phyloP scores from a whole-genome alignment of 2,329 filamentous ascomycete species.

The Metarhizium anisopliae region DNA sequence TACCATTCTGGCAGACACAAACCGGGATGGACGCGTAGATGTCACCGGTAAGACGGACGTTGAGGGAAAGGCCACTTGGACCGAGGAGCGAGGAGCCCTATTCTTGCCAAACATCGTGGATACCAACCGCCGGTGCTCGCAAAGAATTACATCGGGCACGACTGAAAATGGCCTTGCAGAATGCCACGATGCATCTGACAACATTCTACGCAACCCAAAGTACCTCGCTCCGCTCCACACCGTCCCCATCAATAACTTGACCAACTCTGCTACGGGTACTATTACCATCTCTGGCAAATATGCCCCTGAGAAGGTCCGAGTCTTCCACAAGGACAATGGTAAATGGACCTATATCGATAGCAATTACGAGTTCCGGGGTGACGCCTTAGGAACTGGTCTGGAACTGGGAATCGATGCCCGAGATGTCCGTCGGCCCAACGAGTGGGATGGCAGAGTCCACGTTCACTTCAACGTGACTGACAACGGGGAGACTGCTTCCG shows the following conservation, averaged over 20 bases:
- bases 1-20: conserved; percentile 22
- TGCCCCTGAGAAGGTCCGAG: conserved; percentile 14
- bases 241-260: conserved; percentile 13
- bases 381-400: conserved; percentile 19
- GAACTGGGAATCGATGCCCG: conserved; percentile 27
- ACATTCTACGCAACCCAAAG: conserved; percentile 20
- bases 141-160: too few relatives aligned
- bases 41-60: conserved; percentile 13
- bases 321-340: conserved; percentile 16
- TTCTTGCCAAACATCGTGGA: conserved; percentile 28
- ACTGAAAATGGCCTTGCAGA: conserved; percentile 10
- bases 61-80: conserved; percentile 15
- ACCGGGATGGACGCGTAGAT: conserved; percentile 25
- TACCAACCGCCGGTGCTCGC: conserved; percentile 17
- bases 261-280: conserved; percentile 8
- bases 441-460: conserved; percentile 20
- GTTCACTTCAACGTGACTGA: conserved; percentile 21
- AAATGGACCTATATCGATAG: conserved; percentile 18
- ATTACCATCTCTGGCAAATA: conserved; percentile 8
- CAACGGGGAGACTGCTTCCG: conserved; percentile 8
- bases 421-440: conserved; percentile 14
- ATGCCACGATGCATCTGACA: conserved; percentile 27
- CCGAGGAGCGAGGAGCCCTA: conserved; percentile 18
- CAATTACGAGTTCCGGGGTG: conserved; percentile 18
- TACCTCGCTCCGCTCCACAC: conserved; percentile 24